Evolutionary conservation across 257 asterid species (phyloP), one percentile per base, ranked within the genome.

Genomic region (Solanum sparsipilum): DNA sequence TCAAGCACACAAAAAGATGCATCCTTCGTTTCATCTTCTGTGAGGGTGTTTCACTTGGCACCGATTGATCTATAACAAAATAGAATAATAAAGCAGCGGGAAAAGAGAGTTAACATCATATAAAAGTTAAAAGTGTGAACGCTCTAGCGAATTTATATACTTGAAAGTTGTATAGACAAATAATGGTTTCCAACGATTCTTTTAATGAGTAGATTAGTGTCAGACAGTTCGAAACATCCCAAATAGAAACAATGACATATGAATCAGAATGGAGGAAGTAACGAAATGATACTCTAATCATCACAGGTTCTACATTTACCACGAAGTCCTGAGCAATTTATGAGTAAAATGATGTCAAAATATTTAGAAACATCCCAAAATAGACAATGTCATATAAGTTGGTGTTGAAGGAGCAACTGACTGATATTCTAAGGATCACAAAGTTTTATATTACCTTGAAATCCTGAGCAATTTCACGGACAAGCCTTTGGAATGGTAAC

Each of bases 401-500:
- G 27, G 27, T 9, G 16, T 34, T n/a, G 46, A 32, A 13, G 46
- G 9, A 73, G 81, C 16, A 73, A 32, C 4, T 18, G 21, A n/a
- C 15, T 63, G 27, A 34, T 9, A 34, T 7, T 72, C 41, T 71
- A 32, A 72, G 16, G 38, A 68, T 13, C 75, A 70, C 36, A 67
- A 29, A 4, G 23, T 32, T 32, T 18, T 16, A 72, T 23, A 72
- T 73, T 89, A 89, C 91, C 89, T 92, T 93, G 78, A 93, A 93
- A 89, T 93, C 95, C 86, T 92, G 94, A 0, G 93, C 95, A 3
- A 93, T 93, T 70, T 93, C 94, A 20, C 95, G 94, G 35, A 93
- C 95, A 34, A 93, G 73, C 0, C 98, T 91, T 90, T 94, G 96
- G 94, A 95, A 95, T 4, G 96, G 98, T 8, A 95, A 75, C 89